Percentiles rank a stretch among this genome's conserved stretches.
phyloP scores from a whole-genome alignment of 148 eudicot genomes.

The Amaranthus palmeri region DNA sequence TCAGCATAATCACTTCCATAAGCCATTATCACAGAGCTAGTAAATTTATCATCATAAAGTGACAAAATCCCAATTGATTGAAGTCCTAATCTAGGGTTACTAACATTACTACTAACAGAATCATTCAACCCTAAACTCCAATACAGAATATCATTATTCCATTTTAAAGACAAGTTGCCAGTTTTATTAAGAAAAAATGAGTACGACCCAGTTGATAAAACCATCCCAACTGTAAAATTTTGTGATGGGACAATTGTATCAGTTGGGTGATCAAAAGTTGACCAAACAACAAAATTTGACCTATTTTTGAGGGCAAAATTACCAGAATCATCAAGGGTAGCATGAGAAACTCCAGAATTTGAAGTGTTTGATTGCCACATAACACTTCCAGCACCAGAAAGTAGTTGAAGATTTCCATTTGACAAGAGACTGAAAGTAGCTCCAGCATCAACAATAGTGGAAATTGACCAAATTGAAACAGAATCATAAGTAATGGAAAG shows the following conservation, averaged over 20 bases:
- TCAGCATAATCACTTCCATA: constrained; percentile 68
- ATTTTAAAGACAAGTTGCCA: constrained; percentile 49
- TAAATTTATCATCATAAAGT: constrained; percentile 37
- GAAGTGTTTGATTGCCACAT: constrained; percentile 62
- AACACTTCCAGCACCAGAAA: constrained; percentile 32
- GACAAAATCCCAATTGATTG: constrained; percentile 43
- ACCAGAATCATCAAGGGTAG: constrained; percentile 51
- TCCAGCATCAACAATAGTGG: neutral
- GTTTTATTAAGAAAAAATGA: constrained; percentile 34
- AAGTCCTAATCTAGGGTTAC: constrained; percentile 43
- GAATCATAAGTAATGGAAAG: constrained; percentile 23
- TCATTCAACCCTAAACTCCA: constrained; percentile 52
- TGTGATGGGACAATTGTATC: constrained; percentile 58
- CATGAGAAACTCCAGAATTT: constrained; percentile 41
- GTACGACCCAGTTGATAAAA: constrained; percentile 47
- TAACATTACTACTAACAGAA: constrained; percentile 27
- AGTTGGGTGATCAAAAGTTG: constrained; percentile 55
- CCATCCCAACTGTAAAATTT: constrained; percentile 30
- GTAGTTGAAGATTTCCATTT: constrained; percentile 43
- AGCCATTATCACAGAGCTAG: constrained; percentile 31
- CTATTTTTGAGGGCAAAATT: constrained; percentile 46
- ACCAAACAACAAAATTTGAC: constrained; percentile 38
- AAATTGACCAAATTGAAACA: constrained; percentile 52
- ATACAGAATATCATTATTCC: constrained; percentile 51
- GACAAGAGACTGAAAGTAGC: constrained; percentile 31